phyloP scores from a whole-genome alignment of 306 rosid species.

The barrel medic (Medicago truncatula) region MtrunA17r5.0-ANR NC_053046.1:34981001-34981500 shows the following conservation, averaged over 20 bases:
- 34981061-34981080: no score
- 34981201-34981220: background rate
- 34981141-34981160: no score
- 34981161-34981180: no score
- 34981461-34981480: constrained; percentile 26
- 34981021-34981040: no score
- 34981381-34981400: no score
- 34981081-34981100: no score
- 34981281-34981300: constrained; percentile 6
- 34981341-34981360: no score
- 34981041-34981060: no score
- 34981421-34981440: background rate
- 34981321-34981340: background rate
- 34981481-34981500: constrained; percentile 8
- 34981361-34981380: no score
- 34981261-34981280: background rate
- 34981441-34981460: background rate
- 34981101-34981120: no score
- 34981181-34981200: background rate
- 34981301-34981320: background rate
- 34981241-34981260: background rate
- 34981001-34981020: no score
- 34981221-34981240: background rate
- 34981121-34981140: no score
- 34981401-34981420: background rate